These are phyloP conservation scores for Fusarium albidum DNA, from an alignment of 2,329 filamentous ascomycete genomes.

Conservation along the genomic window DNA sequence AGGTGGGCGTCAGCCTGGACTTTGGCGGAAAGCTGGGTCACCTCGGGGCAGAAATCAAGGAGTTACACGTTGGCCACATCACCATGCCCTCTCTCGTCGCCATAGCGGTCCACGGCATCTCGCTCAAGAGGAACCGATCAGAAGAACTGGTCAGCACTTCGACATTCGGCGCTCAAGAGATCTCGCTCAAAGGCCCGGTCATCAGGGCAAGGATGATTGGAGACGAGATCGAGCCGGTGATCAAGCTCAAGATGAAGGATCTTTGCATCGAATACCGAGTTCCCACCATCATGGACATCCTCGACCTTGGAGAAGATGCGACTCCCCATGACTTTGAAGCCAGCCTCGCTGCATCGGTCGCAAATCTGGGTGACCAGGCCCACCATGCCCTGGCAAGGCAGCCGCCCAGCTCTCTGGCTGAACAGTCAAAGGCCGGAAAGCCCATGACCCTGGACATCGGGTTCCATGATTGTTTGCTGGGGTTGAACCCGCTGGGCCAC, in stretches of 20 bases:
- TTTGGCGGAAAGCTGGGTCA: slow-evolving; percentile 75
- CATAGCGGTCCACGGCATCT: slow-evolving; percentile 72
- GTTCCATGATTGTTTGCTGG: slow-evolving; percentile 81
- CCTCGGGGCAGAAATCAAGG: slow-evolving; percentile 64
- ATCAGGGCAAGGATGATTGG: slow-evolving; percentile 91
- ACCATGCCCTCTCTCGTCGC: slow-evolving; percentile 84
- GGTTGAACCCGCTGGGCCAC: slow-evolving; percentile 81
- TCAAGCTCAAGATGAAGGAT: slow-evolving; percentile 89
- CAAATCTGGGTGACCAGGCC: slow-evolving; percentile 74
- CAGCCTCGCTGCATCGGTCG: slow-evolving; percentile 80
- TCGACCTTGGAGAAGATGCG: slow-evolving; percentile 73
- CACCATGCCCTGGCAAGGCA: slow-evolving; percentile 54
- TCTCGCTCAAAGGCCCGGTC: slow-evolving; percentile 54
- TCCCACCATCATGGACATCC: slow-evolving; percentile 79
- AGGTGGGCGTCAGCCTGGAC: slow-evolving; percentile 67
- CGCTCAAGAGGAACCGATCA: slow-evolving; percentile 67
- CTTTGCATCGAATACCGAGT: slow-evolving; percentile 89
- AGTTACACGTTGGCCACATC: slow-evolving; percentile 81
- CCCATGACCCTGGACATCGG: slow-evolving; percentile 76
- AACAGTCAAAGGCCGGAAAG: slow-evolving; percentile 52
- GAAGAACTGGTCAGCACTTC: slow-evolving; percentile 75
- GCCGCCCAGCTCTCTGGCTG: slow-evolving; percentile 37
- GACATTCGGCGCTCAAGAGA: slow-evolving; percentile 39
- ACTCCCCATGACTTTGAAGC: slow-evolving; percentile 78
- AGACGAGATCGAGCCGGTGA: slow-evolving; percentile 90